A percentile compares a stretch with the other conserved stretches of the same genome.
These are phyloP conservation scores for Graphilbum fragrans DNA, from an alignment of 2,329 filamentous ascomycete species.

Conservation along the genomic window DNA sequence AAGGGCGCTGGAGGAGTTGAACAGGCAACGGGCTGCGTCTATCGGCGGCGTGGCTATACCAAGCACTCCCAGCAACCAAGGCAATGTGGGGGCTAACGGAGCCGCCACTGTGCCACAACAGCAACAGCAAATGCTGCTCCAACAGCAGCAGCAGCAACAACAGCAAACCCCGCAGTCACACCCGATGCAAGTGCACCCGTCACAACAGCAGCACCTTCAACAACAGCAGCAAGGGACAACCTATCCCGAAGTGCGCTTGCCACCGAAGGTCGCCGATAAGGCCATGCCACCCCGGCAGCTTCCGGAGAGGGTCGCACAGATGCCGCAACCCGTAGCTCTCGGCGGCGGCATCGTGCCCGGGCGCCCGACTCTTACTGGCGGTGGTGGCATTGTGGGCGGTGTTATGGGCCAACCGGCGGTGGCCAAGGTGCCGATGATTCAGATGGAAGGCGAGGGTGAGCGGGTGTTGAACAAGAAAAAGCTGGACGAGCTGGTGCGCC, in stretches of 20 bases:
- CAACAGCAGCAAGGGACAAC: neutral
- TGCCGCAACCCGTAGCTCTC: slow-evolving; percentile 63
- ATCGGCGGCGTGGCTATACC: too few species aligned
- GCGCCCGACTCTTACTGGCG: slow-evolving; percentile 76
- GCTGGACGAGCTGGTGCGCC: slow-evolving; percentile 84
- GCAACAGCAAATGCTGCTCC: slow-evolving; percentile 11
- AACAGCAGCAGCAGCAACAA: slow-evolving; percentile 17
- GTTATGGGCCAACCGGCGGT: slow-evolving; percentile 83
- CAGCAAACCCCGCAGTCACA: neutral
- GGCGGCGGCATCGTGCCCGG: slow-evolving; percentile 46
- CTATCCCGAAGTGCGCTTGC: slow-evolving; percentile 5
- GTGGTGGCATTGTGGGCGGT: slow-evolving; percentile 63
- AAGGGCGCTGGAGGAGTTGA: slow-evolving; percentile 36
- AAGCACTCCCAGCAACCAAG: too few species aligned
- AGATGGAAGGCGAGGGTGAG: slow-evolving; percentile 83
- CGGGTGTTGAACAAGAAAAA: slow-evolving; percentile 96
- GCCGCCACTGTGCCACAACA: neutral
- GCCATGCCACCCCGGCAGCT: slow-evolving; percentile 78
- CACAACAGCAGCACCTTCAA: neutral
- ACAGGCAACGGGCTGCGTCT: slow-evolving; percentile 21
- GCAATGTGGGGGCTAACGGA: neutral
- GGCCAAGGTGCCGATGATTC: slow-evolving; percentile 67
- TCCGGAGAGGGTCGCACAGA: slow-evolving; percentile 50
- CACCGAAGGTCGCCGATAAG: slow-evolving; percentile 39
- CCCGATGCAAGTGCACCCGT: slow-evolving; percentile 11